Evolutionary conservation across 2,329 filamentous ascomycete genomes (phyloP), one percentile per base, ranked within the genome.

Genomic region (Xylariaceae sp.): DNA sequence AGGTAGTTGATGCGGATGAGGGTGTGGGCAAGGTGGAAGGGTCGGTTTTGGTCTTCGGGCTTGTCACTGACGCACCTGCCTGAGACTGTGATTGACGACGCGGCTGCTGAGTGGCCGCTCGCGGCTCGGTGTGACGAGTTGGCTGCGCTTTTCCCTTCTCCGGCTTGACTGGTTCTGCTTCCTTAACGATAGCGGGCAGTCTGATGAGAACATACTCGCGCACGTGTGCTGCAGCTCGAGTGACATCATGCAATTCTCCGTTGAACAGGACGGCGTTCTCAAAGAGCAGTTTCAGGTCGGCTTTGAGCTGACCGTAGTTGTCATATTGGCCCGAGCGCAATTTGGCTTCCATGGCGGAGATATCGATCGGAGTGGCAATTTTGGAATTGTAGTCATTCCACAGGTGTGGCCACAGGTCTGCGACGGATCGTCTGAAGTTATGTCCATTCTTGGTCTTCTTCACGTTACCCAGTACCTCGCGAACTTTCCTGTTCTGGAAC

Each of bases 401-500:
- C 39, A 97, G 83, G 28, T 75, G 77, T 39, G 96, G 80, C 70
- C 88, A 89, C 19, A 93, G 74, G 38, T 80, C 82, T 66, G 89
- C 81, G 7, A 97, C 94, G 0, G 94, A 87, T 40, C 85, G 80
- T 57, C 83, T 80, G 74, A 96, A 97, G 49, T 87, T 81, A 6
- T 74, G 73, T 2, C 93, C 89, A 54, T 86, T 83, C 67, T 93
- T 90, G 43, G 90, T 92, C 71, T 96, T 94, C 74, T 95, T 96
- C 51, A 93, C 78, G 47, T 87, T 85, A 31, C 84, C 86, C 47
- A 93, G 73, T 31, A 86, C 78, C 55, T 84, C 82, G 33, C 86
- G 60, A n/a, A 69, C 61, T 50, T 64, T 62, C 47, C 56, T 65
- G 52, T 61, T 66, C 41, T 71, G 66, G 28, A 62, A 66, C 2